Evolutionary conservation across 352 stramenopile genomes (phyloP).

Genomic region (Phytophthora podocarpi): DNA sequence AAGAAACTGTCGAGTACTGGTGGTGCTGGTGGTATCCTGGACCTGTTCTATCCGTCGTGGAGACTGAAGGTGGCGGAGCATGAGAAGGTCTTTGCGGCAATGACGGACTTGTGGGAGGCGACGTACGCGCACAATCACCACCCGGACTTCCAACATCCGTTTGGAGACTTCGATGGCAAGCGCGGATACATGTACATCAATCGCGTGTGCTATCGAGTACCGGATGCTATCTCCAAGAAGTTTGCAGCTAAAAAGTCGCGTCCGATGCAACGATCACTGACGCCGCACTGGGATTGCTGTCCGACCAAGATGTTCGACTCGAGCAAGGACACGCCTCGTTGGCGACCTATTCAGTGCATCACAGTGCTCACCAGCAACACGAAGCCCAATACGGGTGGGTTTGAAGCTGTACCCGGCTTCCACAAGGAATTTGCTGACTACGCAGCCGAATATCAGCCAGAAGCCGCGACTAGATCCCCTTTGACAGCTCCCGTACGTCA

Average conservation of each 20-base stretch:
- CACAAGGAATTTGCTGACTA: constrained; percentile 86
- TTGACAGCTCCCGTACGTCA: constrained; percentile 29
- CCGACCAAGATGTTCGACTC: constrained; percentile 76
- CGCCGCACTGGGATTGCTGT: constrained; percentile 89
- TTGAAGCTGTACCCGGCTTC: constrained; percentile 87
- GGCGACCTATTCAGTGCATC: constrained; percentile 91
- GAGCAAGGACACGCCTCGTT: constrained; percentile 73
- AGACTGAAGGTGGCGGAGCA: constrained; percentile 80
- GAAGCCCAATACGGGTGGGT: constrained; percentile 75
- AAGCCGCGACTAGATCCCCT: constrained; percentile 10
- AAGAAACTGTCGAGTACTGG: constrained; percentile 87
- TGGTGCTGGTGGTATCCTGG: constrained; percentile 87
- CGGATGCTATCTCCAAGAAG: constrained; percentile 66
- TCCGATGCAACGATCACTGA: constrained; percentile 85
- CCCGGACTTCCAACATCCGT: constrained; percentile 68
- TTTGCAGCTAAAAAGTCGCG: constrained; percentile 73
- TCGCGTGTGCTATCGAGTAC: constrained; percentile 82
- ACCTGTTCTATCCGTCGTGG: constrained; percentile 91
- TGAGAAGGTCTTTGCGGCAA: constrained; percentile 72
- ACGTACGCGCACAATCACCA: constrained; percentile 78
- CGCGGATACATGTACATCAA: constrained; percentile 90
- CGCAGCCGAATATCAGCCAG: constrained; percentile 35
- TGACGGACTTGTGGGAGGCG: constrained; percentile 80
- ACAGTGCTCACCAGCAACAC: constrained; percentile 79
- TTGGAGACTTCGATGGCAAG: constrained; percentile 70